These are phyloP conservation scores for Phytophthora pinifolia DNA, from an alignment of 352 stramenopile genomes.

Conservation along the genomic window DNA sequence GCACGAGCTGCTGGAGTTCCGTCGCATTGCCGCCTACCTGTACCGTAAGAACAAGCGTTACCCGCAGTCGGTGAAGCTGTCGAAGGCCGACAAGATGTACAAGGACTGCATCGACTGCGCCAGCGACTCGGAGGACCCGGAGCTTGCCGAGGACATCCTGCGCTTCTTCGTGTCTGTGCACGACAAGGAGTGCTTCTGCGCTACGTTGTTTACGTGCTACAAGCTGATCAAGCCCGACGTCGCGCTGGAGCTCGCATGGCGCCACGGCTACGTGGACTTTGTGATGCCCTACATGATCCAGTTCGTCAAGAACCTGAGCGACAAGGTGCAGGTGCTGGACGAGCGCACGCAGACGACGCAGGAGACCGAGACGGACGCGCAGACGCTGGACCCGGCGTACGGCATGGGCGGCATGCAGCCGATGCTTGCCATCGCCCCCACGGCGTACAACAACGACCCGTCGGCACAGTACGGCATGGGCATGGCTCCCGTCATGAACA, in stretches of 20 bases:
- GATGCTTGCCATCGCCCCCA: constrained; percentile 81
- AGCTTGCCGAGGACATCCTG: constrained; percentile 97
- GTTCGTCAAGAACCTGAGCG: constrained; percentile 96
- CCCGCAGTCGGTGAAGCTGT: constrained; percentile 97
- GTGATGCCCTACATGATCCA: constrained; percentile 99
- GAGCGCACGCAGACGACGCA: constrained; percentile 86
- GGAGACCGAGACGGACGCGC: constrained; percentile 58
- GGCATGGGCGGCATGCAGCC: constrained; percentile 81
- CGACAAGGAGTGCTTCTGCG: constrained; percentile 99
- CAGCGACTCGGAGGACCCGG: constrained; percentile 94
- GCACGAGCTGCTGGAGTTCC: constrained; percentile 99
- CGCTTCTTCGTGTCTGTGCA: constrained; percentile 99
- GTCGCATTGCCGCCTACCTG: constrained; percentile 98
- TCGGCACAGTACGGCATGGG: constrained; percentile 57
- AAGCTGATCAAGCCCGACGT: constrained; percentile 98
- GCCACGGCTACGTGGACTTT: constrained; percentile 98
- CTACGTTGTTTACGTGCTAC: constrained; percentile 98
- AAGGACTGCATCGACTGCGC: constrained; percentile 99
- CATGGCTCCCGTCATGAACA: constrained; percentile 53
- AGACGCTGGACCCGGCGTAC: constrained; percentile 63
- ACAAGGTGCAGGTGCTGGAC: constrained; percentile 94
- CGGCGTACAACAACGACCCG: constrained; percentile 85
- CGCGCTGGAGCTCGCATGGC: constrained; percentile 98
- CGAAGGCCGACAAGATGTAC: constrained; percentile 99
- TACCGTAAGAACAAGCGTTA: constrained; percentile 99